Evolutionary conservation across 2,329 filamentous ascomycete genomes (phyloP).

Genomic region (Pyrenophora graminea): DNA sequence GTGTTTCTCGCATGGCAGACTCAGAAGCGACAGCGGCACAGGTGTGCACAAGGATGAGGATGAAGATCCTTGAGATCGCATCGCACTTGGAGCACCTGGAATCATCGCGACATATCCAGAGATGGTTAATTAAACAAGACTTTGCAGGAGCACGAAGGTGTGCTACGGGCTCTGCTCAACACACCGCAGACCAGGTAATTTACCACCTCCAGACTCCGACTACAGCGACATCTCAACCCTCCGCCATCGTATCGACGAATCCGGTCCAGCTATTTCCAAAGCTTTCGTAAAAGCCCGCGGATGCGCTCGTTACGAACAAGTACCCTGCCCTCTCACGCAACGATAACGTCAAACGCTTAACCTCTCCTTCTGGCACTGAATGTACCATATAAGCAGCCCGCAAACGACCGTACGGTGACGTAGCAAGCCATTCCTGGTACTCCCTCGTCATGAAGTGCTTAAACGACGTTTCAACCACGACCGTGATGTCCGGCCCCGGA

Average conservation of each 20-base stretch:
- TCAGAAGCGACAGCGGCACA: neutral
- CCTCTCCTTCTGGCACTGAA: constrained; percentile 23
- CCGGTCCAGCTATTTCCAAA: constrained; percentile 28
- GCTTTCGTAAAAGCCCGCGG: constrained; percentile 23
- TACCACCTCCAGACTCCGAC: neutral
- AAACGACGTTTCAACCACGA: constrained; percentile 31
- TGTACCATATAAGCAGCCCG: constrained; percentile 35
- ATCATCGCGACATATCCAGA: neutral
- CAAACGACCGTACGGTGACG: constrained; percentile 26
- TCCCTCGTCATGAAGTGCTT: constrained; percentile 19
- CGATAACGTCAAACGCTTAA: constrained; percentile 15
- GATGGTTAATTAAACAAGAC: too few species aligned
- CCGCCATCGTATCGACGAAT: constrained; percentile 27
- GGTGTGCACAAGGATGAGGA: neutral
- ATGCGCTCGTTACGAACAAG: constrained; percentile 36
- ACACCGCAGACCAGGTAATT: too few species aligned
- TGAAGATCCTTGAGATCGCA: too few species aligned
- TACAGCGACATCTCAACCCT: neutral
- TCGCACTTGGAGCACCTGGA: too few species aligned
- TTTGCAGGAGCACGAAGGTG: too few species aligned
- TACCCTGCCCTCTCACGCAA: constrained; percentile 25
- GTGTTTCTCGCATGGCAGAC: neutral
- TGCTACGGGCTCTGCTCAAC: too few species aligned
- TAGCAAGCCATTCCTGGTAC: constrained; percentile 33
- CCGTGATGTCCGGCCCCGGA: constrained; percentile 34